Conservation (phyloP, 2,329 filamentous ascomycete genomes). For the Pestalotiopsis sp. region DNA sequence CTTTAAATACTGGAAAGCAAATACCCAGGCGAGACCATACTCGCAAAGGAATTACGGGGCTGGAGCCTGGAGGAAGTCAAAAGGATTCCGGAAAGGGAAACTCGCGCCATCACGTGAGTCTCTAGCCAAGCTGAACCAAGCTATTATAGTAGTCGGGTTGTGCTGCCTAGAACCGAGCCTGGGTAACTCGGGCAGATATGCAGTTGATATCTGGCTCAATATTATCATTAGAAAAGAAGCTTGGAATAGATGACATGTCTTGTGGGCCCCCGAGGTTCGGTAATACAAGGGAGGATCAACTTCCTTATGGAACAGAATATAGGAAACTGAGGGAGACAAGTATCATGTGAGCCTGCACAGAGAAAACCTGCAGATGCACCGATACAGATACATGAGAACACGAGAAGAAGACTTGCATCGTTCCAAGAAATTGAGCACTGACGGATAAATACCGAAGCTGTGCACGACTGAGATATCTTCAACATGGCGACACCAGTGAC, state of each 20-base stretch:
- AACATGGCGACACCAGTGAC: too few species aligned
- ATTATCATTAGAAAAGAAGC: background rate
- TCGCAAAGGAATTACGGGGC: background rate
- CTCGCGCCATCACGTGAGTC: background rate
- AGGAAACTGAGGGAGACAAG: too few species aligned
- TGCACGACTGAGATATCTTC: too few species aligned
- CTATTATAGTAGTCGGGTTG: background rate
- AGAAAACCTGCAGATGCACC: too few species aligned
- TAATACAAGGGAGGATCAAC: background rate
- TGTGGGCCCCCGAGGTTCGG: background rate
- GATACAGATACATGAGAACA: too few species aligned
- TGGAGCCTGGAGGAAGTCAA: background rate
- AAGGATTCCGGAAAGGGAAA: background rate
- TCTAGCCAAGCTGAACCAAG: background rate
- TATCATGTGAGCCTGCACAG: too few species aligned
- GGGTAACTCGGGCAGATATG: too few species aligned
- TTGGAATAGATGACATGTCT: background rate
- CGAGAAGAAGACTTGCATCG: too few species aligned
- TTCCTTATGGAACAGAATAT: background rate
- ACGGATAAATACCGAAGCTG: too few species aligned
- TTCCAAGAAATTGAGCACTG: too few species aligned
- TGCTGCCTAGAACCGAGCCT: background rate
- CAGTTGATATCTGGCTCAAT: background rate
- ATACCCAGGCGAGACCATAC: background rate
- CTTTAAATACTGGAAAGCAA: background rate